phyloP scores from a whole-genome alignment of 2,329 filamentous ascomycete species.

The Fusarium haematococcum region DNA sequence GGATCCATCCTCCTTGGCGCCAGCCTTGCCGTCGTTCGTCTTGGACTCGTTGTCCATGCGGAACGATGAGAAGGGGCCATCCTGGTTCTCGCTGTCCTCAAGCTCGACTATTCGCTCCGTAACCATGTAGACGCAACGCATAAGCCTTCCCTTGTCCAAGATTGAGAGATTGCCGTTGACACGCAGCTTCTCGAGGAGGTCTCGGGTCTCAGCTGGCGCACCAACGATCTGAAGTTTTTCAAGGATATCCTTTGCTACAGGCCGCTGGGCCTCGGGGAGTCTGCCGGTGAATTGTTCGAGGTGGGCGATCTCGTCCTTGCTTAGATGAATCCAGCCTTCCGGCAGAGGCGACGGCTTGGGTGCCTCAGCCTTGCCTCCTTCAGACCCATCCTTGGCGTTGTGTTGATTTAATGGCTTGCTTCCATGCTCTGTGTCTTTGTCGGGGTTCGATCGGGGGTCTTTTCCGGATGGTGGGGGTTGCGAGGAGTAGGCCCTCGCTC shows the following conservation, averaged over 20 bases:
- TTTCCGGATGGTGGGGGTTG: conserved; percentile 54
- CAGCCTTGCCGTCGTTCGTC: conserved; percentile 36
- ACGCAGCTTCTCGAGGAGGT: conserved; percentile 66
- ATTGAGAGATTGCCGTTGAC: conserved; percentile 65
- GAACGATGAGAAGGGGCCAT: conserved; percentile 35
- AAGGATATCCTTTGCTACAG: conserved; percentile 70
- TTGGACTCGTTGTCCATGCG: conserved; percentile 38
- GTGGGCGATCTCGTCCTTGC: conserved; percentile 60
- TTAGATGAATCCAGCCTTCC: conserved; percentile 61
- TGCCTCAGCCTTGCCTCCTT: conserved; percentile 37
- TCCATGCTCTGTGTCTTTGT: conserved; percentile 42
- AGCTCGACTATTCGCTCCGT: conserved; percentile 51
- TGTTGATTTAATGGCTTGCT: conserved; percentile 28
- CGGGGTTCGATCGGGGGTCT: conserved; percentile 43
- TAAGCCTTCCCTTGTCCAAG: conserved; percentile 52
- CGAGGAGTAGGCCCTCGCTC: conserved; percentile 53
- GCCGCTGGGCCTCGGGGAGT: conserved; percentile 72
- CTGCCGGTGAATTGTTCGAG: conserved; percentile 71
- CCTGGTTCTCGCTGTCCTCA: conserved; percentile 38
- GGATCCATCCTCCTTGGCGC: conserved; percentile 29
- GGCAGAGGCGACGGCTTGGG: conserved; percentile 53
- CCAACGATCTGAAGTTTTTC: conserved; percentile 74
- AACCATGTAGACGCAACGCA: conserved; percentile 53
- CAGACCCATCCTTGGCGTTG: conserved; percentile 27
- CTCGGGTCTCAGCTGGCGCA: conserved; percentile 75